phyloP scores from a whole-genome alignment of 179 eudicot genomes.

The Silene noctiflora region DNA sequence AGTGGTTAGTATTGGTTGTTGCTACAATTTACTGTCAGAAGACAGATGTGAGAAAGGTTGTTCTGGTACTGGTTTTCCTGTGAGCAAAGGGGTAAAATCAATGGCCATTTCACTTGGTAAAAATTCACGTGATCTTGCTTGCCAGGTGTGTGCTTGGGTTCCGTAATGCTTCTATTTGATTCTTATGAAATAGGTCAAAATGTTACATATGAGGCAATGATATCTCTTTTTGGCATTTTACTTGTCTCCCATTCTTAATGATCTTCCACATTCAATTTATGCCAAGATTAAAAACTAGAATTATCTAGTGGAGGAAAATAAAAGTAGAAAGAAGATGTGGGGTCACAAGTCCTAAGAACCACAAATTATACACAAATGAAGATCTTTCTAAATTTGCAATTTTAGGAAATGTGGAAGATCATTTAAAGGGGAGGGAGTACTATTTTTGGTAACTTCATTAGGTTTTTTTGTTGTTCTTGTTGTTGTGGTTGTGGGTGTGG shows the following conservation, averaged over 20 bases:
- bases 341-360: too few relatives aligned
- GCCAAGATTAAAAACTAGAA: too few relatives aligned
- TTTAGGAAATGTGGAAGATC: too few relatives aligned
- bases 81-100: slow-evolving; percentile 61
- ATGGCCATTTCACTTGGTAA: slow-evolving; percentile 55
- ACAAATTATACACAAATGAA: too few relatives aligned
- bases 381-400: too few relatives aligned
- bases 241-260: neutral
- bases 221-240: neutral
- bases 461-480: too few relatives aligned
- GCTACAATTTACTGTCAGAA: slow-evolving; percentile 90
- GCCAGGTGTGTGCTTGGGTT: slow-evolving; percentile 56
- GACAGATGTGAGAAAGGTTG: slow-evolving; percentile 34
- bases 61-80: slow-evolving; percentile 64
- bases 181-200: neutral
- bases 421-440: too few relatives aligned
- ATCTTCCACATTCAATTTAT: too few relatives aligned
- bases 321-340: too few relatives aligned
- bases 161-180: neutral
- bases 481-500: too few relatives aligned
- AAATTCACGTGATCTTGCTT: slow-evolving; percentile 88
- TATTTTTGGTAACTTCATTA: too few relatives aligned
- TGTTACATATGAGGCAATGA: neutral
- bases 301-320: too few relatives aligned
- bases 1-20: slow-evolving; percentile 83